phyloP scores from a whole-genome alignment of 805 yeast species.

The Scheffersomyces lignosus region DNA sequence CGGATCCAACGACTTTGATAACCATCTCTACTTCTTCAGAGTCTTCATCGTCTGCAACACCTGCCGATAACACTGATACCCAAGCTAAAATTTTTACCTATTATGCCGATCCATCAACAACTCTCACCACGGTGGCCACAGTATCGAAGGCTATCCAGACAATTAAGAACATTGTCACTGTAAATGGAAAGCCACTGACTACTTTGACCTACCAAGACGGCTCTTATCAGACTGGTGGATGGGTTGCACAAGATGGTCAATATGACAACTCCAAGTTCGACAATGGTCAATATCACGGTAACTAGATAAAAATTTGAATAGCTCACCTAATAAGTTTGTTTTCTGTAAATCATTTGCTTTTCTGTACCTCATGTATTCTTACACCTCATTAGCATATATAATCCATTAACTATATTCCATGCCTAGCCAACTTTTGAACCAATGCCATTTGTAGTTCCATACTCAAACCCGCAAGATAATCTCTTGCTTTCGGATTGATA shows the following conservation, averaged over 20 bases:
- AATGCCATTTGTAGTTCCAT: conserved; percentile 22
- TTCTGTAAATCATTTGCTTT: too few species aligned
- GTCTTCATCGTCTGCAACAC: not conserved
- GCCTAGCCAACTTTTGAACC: too few species aligned
- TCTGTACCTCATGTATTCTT: too few species aligned
- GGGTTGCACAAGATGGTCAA: not conserved
- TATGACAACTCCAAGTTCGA: not conserved
- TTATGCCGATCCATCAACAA: not conserved
- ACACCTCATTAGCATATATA: too few species aligned
- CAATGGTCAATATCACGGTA: not conserved
- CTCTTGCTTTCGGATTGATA: conserved; percentile 37
- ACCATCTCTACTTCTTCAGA: not conserved
- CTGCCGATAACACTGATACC: conserved; percentile 1
- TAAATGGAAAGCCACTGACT: too few species aligned
- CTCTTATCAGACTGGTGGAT: not conserved
- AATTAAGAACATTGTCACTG: too few species aligned
- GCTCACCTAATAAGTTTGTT: too few species aligned
- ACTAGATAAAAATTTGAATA: too few species aligned
- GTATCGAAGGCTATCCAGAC: not conserved
- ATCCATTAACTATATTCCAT: too few species aligned
- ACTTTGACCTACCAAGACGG: not conserved
- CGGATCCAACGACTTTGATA: conserved; percentile 1
- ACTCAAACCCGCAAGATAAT: conserved; percentile 30
- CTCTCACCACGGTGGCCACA: conserved; percentile 4
- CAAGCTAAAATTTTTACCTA: not conserved